Evolutionary conservation across 352 stramenopile genomes (phyloP).

Genomic region (Phytophthora podocarpi): DNA sequence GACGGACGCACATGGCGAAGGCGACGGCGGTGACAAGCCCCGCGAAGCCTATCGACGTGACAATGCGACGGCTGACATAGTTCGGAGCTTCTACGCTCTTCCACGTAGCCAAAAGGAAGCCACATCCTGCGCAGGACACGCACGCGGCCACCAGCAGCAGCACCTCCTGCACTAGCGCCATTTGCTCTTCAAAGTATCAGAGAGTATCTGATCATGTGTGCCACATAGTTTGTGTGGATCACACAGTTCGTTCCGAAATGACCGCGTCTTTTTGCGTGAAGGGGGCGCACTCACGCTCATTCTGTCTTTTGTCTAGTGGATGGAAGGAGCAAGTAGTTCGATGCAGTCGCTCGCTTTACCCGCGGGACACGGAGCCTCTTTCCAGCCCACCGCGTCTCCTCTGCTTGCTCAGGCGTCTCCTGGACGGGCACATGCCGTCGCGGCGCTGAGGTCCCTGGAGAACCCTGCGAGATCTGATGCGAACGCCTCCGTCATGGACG

Average conservation of each 20-base stretch:
- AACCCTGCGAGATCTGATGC: slow-evolving; percentile 11
- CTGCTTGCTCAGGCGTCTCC: slow-evolving; percentile 2
- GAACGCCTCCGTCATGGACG: slow-evolving; percentile 54
- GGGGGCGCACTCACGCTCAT: slow-evolving; percentile 4
- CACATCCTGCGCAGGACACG: slow-evolving; percentile 70
- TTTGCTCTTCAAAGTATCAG: slow-evolving; percentile 7
- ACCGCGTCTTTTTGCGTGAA: slow-evolving; percentile 4
- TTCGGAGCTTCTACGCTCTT: slow-evolving; percentile 68
- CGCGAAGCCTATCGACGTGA: slow-evolving; percentile 69
- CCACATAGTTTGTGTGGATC: neutral
- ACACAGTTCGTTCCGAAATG: slow-evolving; percentile 1
- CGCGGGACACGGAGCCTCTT: slow-evolving; percentile 14
- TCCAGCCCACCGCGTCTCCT: slow-evolving; percentile 4
- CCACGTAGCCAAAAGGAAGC: slow-evolving; percentile 75
- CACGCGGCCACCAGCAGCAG: slow-evolving; percentile 55
- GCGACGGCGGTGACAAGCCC: slow-evolving; percentile 62
- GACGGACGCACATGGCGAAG: slow-evolving; percentile 57
- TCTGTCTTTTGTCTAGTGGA: slow-evolving; percentile 34
- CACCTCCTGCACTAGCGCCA: slow-evolving; percentile 51
- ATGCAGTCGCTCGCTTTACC: slow-evolving; percentile 32
- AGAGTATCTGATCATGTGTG: neutral
- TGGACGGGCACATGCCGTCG: slow-evolving; percentile 2
- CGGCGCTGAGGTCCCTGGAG: slow-evolving; percentile 7
- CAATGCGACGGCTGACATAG: slow-evolving; percentile 72
- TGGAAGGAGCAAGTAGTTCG: neutral